A percentile compares a stretch with the other conserved stretches of the same genome.
Evolutionary conservation across 2,329 filamentous ascomycete genomes (phyloP).

Genomic region (Metarhizium humberi): DNA sequence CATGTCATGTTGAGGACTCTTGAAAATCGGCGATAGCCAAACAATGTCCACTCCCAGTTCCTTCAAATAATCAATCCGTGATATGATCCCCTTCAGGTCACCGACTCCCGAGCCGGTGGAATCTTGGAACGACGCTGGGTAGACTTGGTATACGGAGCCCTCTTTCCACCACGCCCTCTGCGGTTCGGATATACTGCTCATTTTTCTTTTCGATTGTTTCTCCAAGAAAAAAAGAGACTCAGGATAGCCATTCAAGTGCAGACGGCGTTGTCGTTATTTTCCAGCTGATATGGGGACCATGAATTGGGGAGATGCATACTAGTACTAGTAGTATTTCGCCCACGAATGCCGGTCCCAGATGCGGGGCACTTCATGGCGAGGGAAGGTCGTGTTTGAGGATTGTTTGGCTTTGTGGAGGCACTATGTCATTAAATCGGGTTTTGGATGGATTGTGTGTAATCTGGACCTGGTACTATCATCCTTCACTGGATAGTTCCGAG

Average conservation of each 20-base stretch:
- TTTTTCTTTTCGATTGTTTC: conserved; percentile 5
- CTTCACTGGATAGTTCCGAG: no score
- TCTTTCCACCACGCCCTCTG: conserved; percentile 48
- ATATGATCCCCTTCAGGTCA: conserved; percentile 49
- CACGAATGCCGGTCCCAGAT: background rate
- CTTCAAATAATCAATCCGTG: conserved; percentile 44
- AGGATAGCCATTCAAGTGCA: background rate
- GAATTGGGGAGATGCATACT: background rate
- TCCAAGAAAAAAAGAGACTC: background rate
- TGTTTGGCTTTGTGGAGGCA: background rate
- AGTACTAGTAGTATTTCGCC: no score
- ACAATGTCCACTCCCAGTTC: conserved; percentile 48
- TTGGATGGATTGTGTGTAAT: background rate
- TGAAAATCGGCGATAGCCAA: conserved; percentile 41
- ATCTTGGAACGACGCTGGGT: conserved; percentile 53
- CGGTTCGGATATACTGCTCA: conserved; percentile 15
- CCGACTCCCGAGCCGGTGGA: conserved; percentile 46
- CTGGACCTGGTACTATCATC: background rate
- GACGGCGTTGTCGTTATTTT: background rate
- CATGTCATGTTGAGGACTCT: conserved; percentile 56
- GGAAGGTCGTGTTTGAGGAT: background rate
- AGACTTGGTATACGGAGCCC: conserved; percentile 51
- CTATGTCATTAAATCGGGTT: background rate
- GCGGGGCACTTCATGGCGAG: background rate
- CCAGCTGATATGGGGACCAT: background rate